phyloP scores from a whole-genome alignment of 352 stramenopile genomes.

The Phytopythium aichiense region DNA sequence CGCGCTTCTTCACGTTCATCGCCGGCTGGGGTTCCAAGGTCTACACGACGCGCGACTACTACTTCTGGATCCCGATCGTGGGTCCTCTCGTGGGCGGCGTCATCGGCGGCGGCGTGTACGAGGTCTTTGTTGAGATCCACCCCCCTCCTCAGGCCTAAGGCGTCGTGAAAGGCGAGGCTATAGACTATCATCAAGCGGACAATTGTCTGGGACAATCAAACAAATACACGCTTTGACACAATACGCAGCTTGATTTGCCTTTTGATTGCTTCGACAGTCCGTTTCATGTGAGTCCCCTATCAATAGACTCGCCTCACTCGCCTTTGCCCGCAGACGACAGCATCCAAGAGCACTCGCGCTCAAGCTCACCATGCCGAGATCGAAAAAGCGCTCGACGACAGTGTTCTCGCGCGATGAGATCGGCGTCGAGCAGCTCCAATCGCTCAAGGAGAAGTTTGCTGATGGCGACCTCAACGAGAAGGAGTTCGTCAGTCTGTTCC shows the following conservation, averaged over 20 bases:
- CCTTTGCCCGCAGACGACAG: background rate
- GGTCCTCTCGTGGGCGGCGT: slow-evolving; percentile 29
- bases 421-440: slow-evolving; percentile 76
- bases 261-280: background rate
- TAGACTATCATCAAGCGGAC: slow-evolving; percentile 7
- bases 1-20: slow-evolving; percentile 30
- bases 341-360: background rate
- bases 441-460: slow-evolving; percentile 80
- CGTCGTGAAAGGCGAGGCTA: background rate
- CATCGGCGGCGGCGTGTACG: slow-evolving; percentile 24
- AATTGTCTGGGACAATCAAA: background rate
- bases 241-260: background rate
- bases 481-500: slow-evolving; percentile 81
- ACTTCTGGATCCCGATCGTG: slow-evolving; percentile 56
- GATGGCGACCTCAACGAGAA: slow-evolving; percentile 82
- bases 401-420: slow-evolving; percentile 81
- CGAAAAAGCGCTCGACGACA: slow-evolving; percentile 45
- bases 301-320: background rate
- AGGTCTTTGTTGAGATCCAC: slow-evolving; percentile 32
- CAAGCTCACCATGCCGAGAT: slow-evolving; percentile 6
- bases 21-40: slow-evolving; percentile 38
- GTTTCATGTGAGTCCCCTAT: background rate
- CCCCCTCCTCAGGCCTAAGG: slow-evolving; percentile 13
- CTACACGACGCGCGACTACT: slow-evolving; percentile 35
- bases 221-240: slow-evolving; percentile 8